Base-by-base conservation (phyloP, 495 filamentous ascomycete species). In the Talaromyces thailandensis region DNA sequence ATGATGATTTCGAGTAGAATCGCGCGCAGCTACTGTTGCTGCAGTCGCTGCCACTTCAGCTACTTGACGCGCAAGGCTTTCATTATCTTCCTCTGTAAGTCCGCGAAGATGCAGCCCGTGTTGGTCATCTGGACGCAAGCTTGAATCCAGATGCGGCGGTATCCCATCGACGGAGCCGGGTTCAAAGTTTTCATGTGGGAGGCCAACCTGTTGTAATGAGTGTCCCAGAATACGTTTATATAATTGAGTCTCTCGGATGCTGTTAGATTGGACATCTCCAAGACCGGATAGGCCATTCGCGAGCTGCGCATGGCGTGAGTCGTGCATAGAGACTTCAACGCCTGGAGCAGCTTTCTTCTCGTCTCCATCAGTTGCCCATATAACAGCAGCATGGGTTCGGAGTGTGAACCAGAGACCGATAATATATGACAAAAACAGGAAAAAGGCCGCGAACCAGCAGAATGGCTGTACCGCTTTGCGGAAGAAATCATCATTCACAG, bases 341-440 rank as follows among this genome's bases (percentile, higher is more conserved):
- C 72, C 67, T 16, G 69, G 63, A 29, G 72, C 72, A n/a, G 82
- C 76, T 56, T 89, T 90, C 77, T 95, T 96, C 73, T 96, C 91
- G 50, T 97, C 92, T 3, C 82, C 69, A 64, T 96, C 91, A 26
- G 77, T 87, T 68, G 91, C 93, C 94, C 94, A 99, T 62, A 99
- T 99, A 32, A 96, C 87, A 18, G 94, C 93, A 4, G 94, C 94
- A 71, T 99, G 94, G 2, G 94, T 99, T 63, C 95, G 81, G 6
- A 99, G 83, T 5, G 94, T 99, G 72, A 99, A 99, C 86, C 92
- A 92, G 29, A 98, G 78, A 16, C 94, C 94, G 64, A 98, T 94
- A 37, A 94, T 78, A 71, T 99, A 99, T 0, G 91, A 92, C 21
- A 96, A 73, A 75, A 99, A 98, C 32, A 99, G 81, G 65, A 93